phyloP scores from a whole-genome alignment of 352 stramenopile genomes.

The Thraustochytrium striatum region DNA sequence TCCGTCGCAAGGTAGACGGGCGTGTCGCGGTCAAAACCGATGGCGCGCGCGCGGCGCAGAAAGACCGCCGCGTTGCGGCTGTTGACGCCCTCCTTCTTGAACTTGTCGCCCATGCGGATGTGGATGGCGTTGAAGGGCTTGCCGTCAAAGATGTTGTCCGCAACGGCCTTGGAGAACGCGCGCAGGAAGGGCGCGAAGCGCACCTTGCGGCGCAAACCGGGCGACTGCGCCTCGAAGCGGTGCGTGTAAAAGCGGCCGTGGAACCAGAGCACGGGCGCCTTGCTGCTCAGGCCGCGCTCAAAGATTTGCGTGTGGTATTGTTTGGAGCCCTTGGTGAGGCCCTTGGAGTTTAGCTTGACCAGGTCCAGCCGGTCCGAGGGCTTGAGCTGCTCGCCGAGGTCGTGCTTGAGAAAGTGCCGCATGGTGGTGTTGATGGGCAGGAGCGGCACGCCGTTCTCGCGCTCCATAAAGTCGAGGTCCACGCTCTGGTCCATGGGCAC shows the following conservation, averaged over 20 bases:
- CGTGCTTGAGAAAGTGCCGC: neutral
- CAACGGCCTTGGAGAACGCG: slow-evolving; percentile 12
- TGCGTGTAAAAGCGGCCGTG: slow-evolving; percentile 23
- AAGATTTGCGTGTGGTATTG: neutral
- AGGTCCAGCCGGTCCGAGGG: too few species aligned
- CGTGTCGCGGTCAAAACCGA: neutral
- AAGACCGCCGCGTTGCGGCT: neutral
- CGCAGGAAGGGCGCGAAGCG: slow-evolving; percentile 27
- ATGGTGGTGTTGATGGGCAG: slow-evolving; percentile 37
- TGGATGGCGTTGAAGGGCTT: slow-evolving; percentile 12
- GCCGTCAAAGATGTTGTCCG: slow-evolving; percentile 1
- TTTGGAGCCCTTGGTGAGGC: neutral
- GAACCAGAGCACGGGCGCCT: neutral
- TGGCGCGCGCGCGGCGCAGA: neutral
- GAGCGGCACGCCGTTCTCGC: slow-evolving; percentile 6
- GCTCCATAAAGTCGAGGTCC: slow-evolving; percentile 26
- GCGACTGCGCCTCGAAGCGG: slow-evolving; percentile 3
- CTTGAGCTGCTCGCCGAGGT: neutral
- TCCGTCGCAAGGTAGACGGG: slow-evolving; percentile 42
- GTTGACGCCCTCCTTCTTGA: neutral
- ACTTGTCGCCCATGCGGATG: slow-evolving; percentile 11
- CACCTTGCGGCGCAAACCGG: neutral
- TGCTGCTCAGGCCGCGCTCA: neutral
- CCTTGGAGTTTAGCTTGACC: neutral
- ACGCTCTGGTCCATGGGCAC: slow-evolving; percentile 46